Evolutionary conservation across 371 early-diverging fungal species (phyloP).

Genomic region (Basidiobolus meristosporus): DNA sequence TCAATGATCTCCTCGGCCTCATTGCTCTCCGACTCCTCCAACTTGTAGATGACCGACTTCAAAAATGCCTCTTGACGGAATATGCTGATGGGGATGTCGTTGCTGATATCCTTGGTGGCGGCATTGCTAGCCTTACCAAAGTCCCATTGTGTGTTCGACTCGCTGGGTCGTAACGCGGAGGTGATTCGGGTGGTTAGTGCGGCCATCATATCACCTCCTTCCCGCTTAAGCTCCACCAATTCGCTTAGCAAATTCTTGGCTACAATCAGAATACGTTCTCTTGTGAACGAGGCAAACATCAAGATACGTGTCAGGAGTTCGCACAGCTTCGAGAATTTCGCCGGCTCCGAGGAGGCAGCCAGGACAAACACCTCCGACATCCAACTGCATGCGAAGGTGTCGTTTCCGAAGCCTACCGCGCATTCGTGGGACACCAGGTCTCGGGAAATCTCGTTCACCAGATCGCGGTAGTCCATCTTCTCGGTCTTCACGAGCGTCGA

Average conservation of each 20-base stretch:
- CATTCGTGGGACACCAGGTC: slow-evolving; percentile 28
- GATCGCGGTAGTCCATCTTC: slow-evolving; percentile 24
- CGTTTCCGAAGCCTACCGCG: slow-evolving; percentile 35
- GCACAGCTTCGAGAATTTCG: slow-evolving; percentile 13
- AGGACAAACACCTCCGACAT: slow-evolving; percentile 31
- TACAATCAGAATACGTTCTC: slow-evolving; percentile 30
- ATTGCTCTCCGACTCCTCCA: slow-evolving; percentile 8
- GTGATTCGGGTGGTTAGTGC: slow-evolving; percentile 22
- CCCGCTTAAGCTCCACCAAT: slow-evolving; percentile 32
- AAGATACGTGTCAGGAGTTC: slow-evolving; percentile 24
- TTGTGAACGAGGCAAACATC: slow-evolving; percentile 28
- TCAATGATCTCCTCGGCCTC: slow-evolving; percentile 8
- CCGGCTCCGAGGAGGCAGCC: slow-evolving; percentile 13
- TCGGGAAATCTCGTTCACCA: slow-evolving; percentile 23
- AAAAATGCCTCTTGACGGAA: slow-evolving; percentile 42
- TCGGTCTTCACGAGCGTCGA: slow-evolving; percentile 7
- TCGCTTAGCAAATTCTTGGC: slow-evolving; percentile 41
- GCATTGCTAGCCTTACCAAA: neutral
- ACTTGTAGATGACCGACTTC: slow-evolving; percentile 12
- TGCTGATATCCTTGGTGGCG: slow-evolving; percentile 9
- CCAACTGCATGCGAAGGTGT: slow-evolving; percentile 26
- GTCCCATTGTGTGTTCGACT: too few species aligned
- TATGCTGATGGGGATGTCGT: slow-evolving; percentile 17
- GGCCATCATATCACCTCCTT: slow-evolving; percentile 24
- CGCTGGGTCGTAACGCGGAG: slow-evolving; percentile 6